Conservation (phyloP, 169 alveolate species). For the Eimeria necatrix region DNA sequence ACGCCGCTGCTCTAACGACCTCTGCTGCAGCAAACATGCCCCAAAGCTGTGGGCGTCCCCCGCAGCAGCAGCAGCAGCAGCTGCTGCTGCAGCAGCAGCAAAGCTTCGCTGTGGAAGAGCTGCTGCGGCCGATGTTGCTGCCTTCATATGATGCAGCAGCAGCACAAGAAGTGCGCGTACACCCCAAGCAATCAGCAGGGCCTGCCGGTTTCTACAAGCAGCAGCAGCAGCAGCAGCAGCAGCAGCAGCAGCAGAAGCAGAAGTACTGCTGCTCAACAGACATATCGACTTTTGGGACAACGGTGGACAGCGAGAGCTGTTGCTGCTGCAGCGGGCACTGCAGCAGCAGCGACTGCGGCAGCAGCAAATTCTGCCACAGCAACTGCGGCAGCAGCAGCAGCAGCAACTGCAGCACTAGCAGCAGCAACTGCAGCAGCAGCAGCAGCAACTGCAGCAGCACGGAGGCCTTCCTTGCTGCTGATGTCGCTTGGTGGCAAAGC, state of each 20-base stretch:
- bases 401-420: no score
- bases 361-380: no score
- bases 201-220: no score
- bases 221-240: no score
- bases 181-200: not conserved
- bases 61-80: not conserved
- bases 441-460: no score
- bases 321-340: not conserved
- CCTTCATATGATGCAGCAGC: not conserved
- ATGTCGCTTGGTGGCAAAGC: not conserved
- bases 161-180: not conserved
- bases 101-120: not conserved
- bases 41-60: not conserved
- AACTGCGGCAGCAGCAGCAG: no score
- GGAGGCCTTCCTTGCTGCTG: not conserved
- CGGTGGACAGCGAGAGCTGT: not conserved
- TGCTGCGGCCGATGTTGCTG: not conserved
- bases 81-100: not conserved
- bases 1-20: not conserved
- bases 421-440: no score
- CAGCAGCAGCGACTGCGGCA: no score
- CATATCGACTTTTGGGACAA: not conserved
- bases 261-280: not conserved
- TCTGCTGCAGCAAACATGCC: not conserved
- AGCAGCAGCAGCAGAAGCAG: no score